Evolutionary conservation across 768 basidiomycete species (phyloP), one percentile per base, ranked within the genome.

Genomic region (Pleurotus tuoliensis): DNA sequence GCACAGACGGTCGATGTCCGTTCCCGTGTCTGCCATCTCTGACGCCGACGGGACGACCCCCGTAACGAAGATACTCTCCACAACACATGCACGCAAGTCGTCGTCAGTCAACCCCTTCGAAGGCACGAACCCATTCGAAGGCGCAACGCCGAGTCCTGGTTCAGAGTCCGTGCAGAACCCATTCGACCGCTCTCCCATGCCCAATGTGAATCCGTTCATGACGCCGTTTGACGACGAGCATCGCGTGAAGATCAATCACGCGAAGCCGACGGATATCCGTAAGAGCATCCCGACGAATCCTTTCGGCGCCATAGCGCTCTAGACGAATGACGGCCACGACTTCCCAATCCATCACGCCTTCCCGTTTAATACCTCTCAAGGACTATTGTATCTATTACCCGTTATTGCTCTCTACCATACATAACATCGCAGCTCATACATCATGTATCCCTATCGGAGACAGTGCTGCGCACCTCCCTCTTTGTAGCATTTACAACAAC

Each of bases 161-260:
- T 47, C 54, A n/a, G 46, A 53, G 51, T 53, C 25, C 16, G 54
- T 34, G 13, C 34, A 47, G 16, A 46, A 55, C 24, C 46, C 44
- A 8, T 47, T 45, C 54, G 54, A 57, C 40, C 48, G 48, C 18
- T 50, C 56, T 58, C 49, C 63, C 58, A 22, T 53, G 13, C 51
- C 51, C 18, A 53, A 39, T 22, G 39, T 53, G 1, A 53, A 53
- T 22, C 89, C 89, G 52, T 91, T 91, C 64, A 79, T 82, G 56
- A 90, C 88, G 50, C 89, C 90, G 6, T 91, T 91, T 68, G 90
- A 91, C 67, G 88, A 90, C 64, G 87, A 88, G 65, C 76, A 81
- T 56, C 63, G 63, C 34, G 67, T 74, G 37, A 64, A 61, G 47
- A 62, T 71, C 54, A 64, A 67, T 53, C 60, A 61, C 38, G 64